Evolutionary conservation across 768 basidiomycete species (phyloP).

Genomic region (Scleroderma bovista): DNA sequence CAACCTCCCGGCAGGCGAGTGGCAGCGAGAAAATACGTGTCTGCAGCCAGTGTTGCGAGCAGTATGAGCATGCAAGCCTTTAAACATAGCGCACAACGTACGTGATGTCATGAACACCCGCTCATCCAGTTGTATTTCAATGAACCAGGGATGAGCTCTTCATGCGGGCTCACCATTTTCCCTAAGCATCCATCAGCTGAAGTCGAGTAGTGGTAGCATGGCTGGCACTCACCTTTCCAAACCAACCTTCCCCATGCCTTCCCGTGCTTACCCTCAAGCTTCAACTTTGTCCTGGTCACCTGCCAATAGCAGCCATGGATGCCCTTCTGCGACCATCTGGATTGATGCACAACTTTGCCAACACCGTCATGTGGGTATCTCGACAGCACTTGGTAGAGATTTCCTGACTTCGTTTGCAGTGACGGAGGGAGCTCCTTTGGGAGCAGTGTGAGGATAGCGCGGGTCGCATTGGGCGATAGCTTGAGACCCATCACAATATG

Average conservation of each 20-base stretch:
- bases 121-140: constrained; percentile 72
- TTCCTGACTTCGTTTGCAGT: constrained; percentile 51
- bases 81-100: background rate
- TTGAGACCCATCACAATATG: background rate
- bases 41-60: too few species aligned
- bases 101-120: constrained; percentile 36
- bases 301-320: constrained; percentile 69
- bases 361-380: constrained; percentile 61
- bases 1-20: too few species aligned
- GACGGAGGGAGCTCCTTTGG: constrained; percentile 55
- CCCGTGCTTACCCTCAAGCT: constrained; percentile 68
- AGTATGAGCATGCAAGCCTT: too few species aligned
- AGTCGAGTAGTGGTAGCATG: background rate
- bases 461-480: constrained; percentile 8
- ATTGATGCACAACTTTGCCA: constrained; percentile 65
- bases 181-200: constrained; percentile 34
- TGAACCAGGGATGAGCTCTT: constrained; percentile 62
- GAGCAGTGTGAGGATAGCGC: constrained; percentile 49
- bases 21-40: too few species aligned
- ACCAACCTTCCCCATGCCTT: constrained; percentile 78
- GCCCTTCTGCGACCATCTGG: constrained; percentile 65
- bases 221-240: constrained; percentile 62
- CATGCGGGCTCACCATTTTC: constrained; percentile 49
- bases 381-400: constrained; percentile 68
- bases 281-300: constrained; percentile 66